phyloP scores from a whole-genome alignment of 352 stramenopile species.

The Phytophthora rubi region DNA sequence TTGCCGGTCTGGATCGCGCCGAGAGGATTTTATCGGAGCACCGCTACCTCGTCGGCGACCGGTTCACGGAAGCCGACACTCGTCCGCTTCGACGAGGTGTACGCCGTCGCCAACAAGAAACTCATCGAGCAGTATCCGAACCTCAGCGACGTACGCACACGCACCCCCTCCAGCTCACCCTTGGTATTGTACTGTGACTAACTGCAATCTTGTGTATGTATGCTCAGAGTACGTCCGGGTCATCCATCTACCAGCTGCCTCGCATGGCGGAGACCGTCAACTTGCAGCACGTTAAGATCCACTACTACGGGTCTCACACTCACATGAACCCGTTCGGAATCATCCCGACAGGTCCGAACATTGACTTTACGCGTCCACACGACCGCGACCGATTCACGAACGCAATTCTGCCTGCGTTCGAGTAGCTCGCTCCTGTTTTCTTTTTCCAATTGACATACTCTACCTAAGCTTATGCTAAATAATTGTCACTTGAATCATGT shows the following conservation, averaged over 20 bases:
- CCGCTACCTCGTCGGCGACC: slow-evolving; percentile 70
- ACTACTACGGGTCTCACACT: slow-evolving; percentile 61
- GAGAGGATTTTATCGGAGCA: slow-evolving; percentile 75
- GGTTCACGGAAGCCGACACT: slow-evolving; percentile 86
- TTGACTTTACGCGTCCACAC: slow-evolving; percentile 39
- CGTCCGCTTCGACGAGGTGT: slow-evolving; percentile 95
- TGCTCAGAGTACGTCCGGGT: slow-evolving; percentile 43
- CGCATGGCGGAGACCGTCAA: slow-evolving; percentile 42
- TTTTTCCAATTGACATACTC: too few relatives aligned
- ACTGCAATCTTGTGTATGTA: slow-evolving; percentile 37
- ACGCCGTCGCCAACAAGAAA: slow-evolving; percentile 85
- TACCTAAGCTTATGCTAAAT: too few relatives aligned
- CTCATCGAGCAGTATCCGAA: slow-evolving; percentile 82
- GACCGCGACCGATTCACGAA: slow-evolving; percentile 45
- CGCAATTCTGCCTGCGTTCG: slow-evolving; percentile 5
- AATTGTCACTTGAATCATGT: too few relatives aligned
- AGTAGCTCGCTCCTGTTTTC: background rate
- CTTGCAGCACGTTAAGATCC: slow-evolving; percentile 64
- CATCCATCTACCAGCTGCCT: slow-evolving; percentile 49
- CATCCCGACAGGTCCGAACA: slow-evolving; percentile 33
- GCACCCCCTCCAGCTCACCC: background rate
- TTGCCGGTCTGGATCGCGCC: slow-evolving; percentile 76
- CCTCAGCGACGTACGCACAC: slow-evolving; percentile 60
- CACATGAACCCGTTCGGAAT: slow-evolving; percentile 56
- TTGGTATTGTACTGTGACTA: slow-evolving; percentile 3